phyloP scores from a whole-genome alignment of 148 eudicot species.

The Spergularia bocconei region DNA sequence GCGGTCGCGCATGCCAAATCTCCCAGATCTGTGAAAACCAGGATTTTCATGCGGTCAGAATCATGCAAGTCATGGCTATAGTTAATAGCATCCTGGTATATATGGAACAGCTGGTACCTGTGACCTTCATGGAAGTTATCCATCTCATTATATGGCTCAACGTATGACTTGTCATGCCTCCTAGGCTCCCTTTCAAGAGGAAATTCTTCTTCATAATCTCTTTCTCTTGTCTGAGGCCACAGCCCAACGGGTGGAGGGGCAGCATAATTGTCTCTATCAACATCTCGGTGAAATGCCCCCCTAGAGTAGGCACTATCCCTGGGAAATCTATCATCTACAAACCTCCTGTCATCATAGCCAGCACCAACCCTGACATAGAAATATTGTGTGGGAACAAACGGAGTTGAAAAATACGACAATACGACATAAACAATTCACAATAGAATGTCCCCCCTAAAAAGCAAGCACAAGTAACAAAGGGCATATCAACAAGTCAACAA shows the following conservation, averaged over 20 bases:
- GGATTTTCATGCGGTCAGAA: conserved; percentile 35
- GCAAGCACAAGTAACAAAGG: conserved; percentile 9
- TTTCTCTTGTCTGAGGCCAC: conserved; percentile 78
- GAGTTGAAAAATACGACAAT: conserved; percentile 4
- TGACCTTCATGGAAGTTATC: conserved; percentile 44
- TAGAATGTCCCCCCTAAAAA: neutral
- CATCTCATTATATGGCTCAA: conserved; percentile 59
- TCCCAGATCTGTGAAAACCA: conserved; percentile 56
- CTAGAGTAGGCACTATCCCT: conserved; percentile 68
- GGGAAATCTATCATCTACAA: conserved; percentile 70
- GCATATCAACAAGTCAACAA: neutral
- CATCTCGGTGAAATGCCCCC: conserved; percentile 61
- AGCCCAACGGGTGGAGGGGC: conserved; percentile 62
- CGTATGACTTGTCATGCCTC: conserved; percentile 66
- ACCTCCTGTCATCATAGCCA: conserved; percentile 88
- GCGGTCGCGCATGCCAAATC: conserved; percentile 64
- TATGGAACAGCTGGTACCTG: conserved; percentile 39
- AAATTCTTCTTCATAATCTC: conserved; percentile 85
- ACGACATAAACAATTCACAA: conserved; percentile 2
- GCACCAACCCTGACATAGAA: conserved; percentile 67
- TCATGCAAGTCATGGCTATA: conserved; percentile 28
- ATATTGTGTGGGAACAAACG: conserved; percentile 30
- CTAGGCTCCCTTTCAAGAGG: conserved; percentile 72
- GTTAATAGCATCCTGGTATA: conserved; percentile 35
- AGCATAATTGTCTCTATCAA: conserved; percentile 69